Evolutionary conservation across 306 rosid genomes (phyloP).

Genomic region (Dicorynia guianensis): DNA sequence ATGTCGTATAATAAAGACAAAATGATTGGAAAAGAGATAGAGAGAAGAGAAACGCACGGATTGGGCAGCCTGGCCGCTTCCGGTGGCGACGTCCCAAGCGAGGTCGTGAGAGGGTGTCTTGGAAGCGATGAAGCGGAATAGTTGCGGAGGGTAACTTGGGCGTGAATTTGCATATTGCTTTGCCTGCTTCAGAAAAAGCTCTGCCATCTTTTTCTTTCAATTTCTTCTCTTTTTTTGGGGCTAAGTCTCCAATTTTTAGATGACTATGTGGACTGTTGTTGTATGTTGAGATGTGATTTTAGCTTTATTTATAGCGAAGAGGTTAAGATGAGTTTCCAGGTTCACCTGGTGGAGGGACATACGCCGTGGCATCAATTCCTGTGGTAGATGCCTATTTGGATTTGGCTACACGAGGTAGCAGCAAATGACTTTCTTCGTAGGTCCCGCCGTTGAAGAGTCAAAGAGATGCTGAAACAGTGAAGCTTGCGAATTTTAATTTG

Average conservation of each 20-base stretch:
- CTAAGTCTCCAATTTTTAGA: neutral
- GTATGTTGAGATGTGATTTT: neutral
- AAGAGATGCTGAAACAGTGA: too few species aligned
- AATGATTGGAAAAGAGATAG: neutral
- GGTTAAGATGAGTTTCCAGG: neutral
- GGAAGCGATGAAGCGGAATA: conserved; percentile 74
- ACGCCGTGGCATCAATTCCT: neutral
- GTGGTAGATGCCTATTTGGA: neutral
- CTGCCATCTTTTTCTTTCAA: conserved; percentile 34
- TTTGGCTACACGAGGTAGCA: neutral
- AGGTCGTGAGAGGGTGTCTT: conserved; percentile 64
- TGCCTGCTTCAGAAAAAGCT: conserved; percentile 61
- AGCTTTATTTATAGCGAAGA: neutral
- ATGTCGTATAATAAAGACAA: too few species aligned
- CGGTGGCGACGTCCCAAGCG: conserved; percentile 91
- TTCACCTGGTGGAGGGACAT: neutral
- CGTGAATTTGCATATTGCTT: conserved; percentile 61
- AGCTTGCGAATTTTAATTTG: too few species aligned
- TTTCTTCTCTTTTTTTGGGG: neutral
- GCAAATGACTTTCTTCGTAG: too few species aligned
- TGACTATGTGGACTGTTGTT: neutral
- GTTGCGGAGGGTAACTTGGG: conserved; percentile 66
- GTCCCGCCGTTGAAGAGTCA: too few species aligned
- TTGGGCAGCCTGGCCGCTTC: conserved; percentile 87
- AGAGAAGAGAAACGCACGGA: conserved; percentile 44